Evolutionary conservation across 148 eudicot genomes (phyloP).

Genomic region (Amaranthus palmeri): DNA sequence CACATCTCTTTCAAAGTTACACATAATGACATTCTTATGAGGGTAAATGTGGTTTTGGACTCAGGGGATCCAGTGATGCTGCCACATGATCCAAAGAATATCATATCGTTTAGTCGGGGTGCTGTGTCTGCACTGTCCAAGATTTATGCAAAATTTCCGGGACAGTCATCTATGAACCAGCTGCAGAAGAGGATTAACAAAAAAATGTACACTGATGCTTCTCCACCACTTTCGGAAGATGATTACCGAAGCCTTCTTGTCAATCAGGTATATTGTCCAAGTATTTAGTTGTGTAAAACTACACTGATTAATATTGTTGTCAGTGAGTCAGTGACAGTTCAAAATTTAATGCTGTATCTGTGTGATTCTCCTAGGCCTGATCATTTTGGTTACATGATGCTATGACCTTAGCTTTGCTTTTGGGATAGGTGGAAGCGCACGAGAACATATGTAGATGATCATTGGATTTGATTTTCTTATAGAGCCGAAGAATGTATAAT

Average conservation of each 20-base stretch:
- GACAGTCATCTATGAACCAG: constrained; percentile 16
- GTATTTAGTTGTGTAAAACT: constrained; percentile 18
- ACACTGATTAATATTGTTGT: background rate
- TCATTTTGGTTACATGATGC: background rate
- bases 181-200: constrained; percentile 13
- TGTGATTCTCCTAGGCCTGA: background rate
- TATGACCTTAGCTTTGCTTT: background rate
- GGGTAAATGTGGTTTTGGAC: constrained; percentile 8
- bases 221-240: constrained; percentile 12
- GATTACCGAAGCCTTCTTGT: constrained; percentile 16
- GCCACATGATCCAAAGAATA: constrained; percentile 28
- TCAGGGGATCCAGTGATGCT: constrained; percentile 28
- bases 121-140: constrained; percentile 19
- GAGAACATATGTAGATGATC: no score
- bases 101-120: constrained; percentile 23
- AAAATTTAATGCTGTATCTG: background rate
- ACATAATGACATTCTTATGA: background rate
- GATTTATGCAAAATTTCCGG: constrained; percentile 4
- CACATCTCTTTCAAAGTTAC: background rate
- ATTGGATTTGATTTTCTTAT: no score
- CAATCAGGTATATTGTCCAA: constrained; percentile 59
- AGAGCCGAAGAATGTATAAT: no score
- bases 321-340: background rate
- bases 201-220: constrained; percentile 12
- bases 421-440: background rate